Evolutionary conservation across 495 filamentous ascomycete genomes (phyloP).

Genomic region (Rusavskia elegans): DNA sequence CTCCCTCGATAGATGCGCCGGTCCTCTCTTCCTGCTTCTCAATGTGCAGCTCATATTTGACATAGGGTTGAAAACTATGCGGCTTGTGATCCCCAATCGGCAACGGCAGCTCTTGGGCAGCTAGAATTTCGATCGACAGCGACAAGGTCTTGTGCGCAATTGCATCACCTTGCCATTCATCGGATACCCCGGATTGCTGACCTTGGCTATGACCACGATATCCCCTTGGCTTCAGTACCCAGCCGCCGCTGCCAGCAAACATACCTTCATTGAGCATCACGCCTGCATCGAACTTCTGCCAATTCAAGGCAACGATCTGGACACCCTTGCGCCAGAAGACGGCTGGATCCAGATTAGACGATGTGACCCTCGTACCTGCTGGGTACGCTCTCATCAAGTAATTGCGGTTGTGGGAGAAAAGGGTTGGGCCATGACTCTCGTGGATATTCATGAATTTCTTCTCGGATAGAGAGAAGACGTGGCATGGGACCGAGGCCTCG

Average conservation of each 20-base stretch:
- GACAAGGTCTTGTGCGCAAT: constrained; percentile 19
- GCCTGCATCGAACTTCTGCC: constrained; percentile 79
- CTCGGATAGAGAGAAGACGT: constrained; percentile 81
- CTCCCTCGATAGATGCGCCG: constrained; percentile 25
- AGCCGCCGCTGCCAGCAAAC: constrained; percentile 69
- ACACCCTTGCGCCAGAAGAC: constrained; percentile 80
- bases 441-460: constrained; percentile 57
- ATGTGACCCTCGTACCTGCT: constrained; percentile 61
- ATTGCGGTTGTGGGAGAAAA: constrained; percentile 71
- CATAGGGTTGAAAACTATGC: constrained; percentile 54
- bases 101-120: constrained; percentile 35
- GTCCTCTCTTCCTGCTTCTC: constrained; percentile 33
- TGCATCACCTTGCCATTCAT: constrained; percentile 13
- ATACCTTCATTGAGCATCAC: constrained; percentile 95
- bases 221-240: constrained; percentile 67
- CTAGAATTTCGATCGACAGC: constrained; percentile 34
- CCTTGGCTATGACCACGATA: constrained; percentile 23
- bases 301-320: constrained; percentile 87
- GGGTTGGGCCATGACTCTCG: constrained; percentile 34
- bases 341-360: constrained; percentile 71
- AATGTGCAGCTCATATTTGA: constrained; percentile 71
- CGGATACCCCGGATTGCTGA: background rate
- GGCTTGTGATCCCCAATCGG: constrained; percentile 30
- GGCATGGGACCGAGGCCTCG: constrained; percentile 57
- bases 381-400: constrained; percentile 86